Evolutionary conservation across 1,284 basidiomycete genomes (phyloP).

Genomic region (Rhodotorula sp.): DNA sequence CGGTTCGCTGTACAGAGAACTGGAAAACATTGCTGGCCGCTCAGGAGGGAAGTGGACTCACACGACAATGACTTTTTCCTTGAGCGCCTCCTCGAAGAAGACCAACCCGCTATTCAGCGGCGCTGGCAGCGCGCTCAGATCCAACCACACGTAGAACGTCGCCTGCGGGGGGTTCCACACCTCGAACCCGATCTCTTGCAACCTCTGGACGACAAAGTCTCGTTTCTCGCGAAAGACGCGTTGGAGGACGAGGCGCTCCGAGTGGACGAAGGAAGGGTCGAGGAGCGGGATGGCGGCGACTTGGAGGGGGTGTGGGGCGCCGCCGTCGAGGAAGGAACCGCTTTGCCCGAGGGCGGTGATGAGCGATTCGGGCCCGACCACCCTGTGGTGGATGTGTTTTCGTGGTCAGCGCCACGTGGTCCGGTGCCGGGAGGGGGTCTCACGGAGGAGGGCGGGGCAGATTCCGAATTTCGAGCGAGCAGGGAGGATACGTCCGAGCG

Average conservation of each 20-base stretch:
- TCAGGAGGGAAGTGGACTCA: constrained; percentile 52
- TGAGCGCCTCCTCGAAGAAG: constrained; percentile 92
- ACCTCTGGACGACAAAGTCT: constrained; percentile 79
- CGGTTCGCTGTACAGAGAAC: too few species aligned
- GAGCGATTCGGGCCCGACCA: constrained; percentile 86
- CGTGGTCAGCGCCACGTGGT: background rate
- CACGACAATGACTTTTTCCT: constrained; percentile 84
- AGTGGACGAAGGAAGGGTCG: constrained; percentile 64
- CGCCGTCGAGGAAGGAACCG: constrained; percentile 53
- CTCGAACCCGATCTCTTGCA: constrained; percentile 71
- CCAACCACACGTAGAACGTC: constrained; percentile 68
- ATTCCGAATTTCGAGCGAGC: background rate
- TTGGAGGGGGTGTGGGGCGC: constrained; percentile 57
- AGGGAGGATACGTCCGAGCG: too few species aligned
- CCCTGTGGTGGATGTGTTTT: constrained; percentile 51
- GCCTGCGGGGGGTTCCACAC: constrained; percentile 54
- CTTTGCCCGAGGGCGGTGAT: constrained; percentile 82
- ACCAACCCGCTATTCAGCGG: constrained; percentile 85
- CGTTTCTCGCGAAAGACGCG: constrained; percentile 83
- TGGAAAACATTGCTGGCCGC: too few species aligned
- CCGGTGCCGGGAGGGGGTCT: background rate
- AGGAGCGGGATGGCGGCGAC: constrained; percentile 78
- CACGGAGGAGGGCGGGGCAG: background rate
- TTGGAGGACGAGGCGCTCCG: constrained; percentile 63
- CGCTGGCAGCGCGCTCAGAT: constrained; percentile 67